Base-by-base conservation (phyloP, 1,284 basidiomycete genomes). In the Tetrapyrgos nigripes region DNA sequence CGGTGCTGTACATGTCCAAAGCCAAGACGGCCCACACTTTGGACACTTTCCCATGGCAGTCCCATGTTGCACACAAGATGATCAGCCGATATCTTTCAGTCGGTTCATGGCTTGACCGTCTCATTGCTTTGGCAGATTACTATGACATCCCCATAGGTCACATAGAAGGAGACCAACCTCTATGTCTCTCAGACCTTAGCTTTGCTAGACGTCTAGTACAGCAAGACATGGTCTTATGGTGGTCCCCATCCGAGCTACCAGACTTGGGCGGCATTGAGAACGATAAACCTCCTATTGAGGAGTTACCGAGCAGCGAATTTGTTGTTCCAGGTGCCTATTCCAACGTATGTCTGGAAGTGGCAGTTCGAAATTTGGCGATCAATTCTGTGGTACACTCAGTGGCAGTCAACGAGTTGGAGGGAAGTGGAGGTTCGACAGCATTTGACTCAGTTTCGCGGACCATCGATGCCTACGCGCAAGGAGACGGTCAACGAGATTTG, bases 211-310 rank as follows among this genome's bases (percentile, higher is more conserved):
- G 93, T 23, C 78, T 99, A 47, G 79, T 88, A 52, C 88, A 89
- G 56, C 93, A 97, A 63, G 97, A 99, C 69, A 89, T 94, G 73
- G 80, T 98, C 2, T 79, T 99, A 1, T 99, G 97, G 97, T 99
- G 97, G 97, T 97, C 97, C 3, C 84, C 91, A 1, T 86, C 89
- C 3, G 88, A 92, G 33, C 84, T 84, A n/a, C 96, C 97, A 3
- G 97, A 99, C 74, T 82, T 99, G 0, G 97, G 97, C 44, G 97
- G 97, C 2, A 84, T 91, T 50, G 96, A 99, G 71, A 87, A 94
- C 51, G 97, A 99, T 72, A 83, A 84, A 44, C 84, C 92, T 51
- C 85, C 86, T 1, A 78, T 82, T 3, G 94, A 96, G 62, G 93
- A 94, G 50, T 77, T 95, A n/a, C 85, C 88, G 4, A 89, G 88